phyloP scores from a whole-genome alignment of 2,329 filamentous ascomycete genomes.

The Aciculosporium take region DNA sequence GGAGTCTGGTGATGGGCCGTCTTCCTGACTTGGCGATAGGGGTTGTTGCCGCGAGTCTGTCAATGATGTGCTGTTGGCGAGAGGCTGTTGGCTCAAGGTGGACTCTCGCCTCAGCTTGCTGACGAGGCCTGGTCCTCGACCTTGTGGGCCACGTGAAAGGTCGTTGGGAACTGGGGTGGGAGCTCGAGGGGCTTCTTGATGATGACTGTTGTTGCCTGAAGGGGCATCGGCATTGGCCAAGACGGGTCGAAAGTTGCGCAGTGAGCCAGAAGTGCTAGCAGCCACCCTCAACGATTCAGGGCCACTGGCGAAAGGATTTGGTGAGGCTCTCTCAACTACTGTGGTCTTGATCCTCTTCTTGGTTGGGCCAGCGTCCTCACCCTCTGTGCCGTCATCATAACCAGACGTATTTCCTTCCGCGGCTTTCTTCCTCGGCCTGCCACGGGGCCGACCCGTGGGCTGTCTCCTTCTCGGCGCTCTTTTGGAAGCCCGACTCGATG shows the following conservation, averaged over 20 bases:
- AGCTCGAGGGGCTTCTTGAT: constrained; percentile 60
- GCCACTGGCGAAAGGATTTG: constrained; percentile 55
- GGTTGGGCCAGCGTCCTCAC: constrained; percentile 35
- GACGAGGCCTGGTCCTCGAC: constrained; percentile 18
- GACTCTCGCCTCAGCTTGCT: constrained; percentile 45
- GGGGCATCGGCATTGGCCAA: constrained; percentile 32
- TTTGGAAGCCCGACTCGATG: constrained; percentile 46
- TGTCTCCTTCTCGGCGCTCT: constrained; percentile 23
- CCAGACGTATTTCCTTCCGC: constrained; percentile 56
- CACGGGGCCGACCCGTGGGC: constrained; percentile 40
- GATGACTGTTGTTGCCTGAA: constrained; percentile 28
- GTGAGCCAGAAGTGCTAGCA: constrained; percentile 76
- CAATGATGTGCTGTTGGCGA: constrained; percentile 33
- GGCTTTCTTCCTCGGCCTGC: constrained; percentile 40
- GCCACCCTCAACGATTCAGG: constrained; percentile 76
- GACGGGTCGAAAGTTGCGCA: constrained; percentile 70
- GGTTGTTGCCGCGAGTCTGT: constrained; percentile 23
- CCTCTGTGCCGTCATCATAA: constrained; percentile 52
- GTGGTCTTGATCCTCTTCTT: constrained; percentile 69
- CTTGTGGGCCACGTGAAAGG: constrained; percentile 13
- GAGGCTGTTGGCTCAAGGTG: constrained; percentile 35
- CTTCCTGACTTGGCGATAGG: constrained; percentile 31
- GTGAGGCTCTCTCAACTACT: constrained; percentile 51
- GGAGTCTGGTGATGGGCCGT: constrained; percentile 41
- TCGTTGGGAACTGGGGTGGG: constrained; percentile 58